A percentile compares a stretch with the other conserved stretches of the same genome.
Conservation (phyloP, 208 protist genomes). For the Trichomonas vaginalis region DNA sequence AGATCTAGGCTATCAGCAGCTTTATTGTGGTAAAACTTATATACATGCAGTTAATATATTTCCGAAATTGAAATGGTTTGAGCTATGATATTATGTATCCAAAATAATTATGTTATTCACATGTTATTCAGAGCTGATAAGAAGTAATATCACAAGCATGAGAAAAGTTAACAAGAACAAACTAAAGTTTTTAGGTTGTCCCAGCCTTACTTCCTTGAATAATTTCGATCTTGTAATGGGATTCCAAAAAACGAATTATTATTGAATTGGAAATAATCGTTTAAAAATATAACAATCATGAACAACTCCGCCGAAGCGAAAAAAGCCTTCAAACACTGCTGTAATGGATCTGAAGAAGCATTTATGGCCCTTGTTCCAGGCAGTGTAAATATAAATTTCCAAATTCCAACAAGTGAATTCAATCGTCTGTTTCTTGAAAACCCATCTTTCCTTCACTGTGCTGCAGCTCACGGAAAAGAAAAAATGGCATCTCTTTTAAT, state of each 20-base stretch:
- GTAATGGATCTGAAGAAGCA: neutral
- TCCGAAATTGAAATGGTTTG: neutral
- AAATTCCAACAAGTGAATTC: neutral
- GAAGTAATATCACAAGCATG: neutral
- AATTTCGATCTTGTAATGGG: neutral
- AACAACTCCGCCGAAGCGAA: neutral
- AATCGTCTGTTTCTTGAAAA: neutral
- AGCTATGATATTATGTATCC: neutral
- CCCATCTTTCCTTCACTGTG: neutral
- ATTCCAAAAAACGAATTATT: neutral
- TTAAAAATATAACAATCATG: neutral
- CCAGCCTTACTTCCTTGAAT: neutral
- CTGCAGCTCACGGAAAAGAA: neutral
- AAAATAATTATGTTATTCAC: neutral
- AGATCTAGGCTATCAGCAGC: no score
- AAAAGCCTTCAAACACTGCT: slow-evolving; percentile 12
- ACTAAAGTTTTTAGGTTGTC: neutral
- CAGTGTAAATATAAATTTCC: neutral
- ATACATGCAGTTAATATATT: neutral
- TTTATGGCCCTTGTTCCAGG: neutral
- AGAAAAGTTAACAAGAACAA: neutral
- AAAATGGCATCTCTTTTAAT: neutral
- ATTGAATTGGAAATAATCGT: neutral
- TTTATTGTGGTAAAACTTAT: neutral
- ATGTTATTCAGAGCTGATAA: neutral